phyloP scores from a whole-genome alignment of 192 early-diverging fungal genomes.

The Backusella australiensis region DNA sequence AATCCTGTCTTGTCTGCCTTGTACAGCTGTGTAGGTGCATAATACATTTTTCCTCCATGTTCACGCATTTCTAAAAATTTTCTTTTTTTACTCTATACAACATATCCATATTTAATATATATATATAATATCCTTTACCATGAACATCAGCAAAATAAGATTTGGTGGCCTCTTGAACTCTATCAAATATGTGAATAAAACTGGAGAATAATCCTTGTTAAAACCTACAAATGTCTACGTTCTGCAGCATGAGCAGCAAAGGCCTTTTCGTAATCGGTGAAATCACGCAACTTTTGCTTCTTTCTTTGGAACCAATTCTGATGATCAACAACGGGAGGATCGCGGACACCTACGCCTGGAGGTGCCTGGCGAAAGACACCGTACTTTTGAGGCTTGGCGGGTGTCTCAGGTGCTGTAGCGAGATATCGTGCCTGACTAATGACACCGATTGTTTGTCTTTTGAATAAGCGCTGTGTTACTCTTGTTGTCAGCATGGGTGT shows the following conservation, averaged over 20 bases:
- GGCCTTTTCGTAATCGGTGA: conserved; percentile 47
- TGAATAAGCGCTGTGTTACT: not conserved
- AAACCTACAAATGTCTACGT: conserved; percentile 47
- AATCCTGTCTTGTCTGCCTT: conserved; percentile 50
- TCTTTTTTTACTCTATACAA: too few species aligned
- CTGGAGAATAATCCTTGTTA: too few species aligned
- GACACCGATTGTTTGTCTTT: not conserved
- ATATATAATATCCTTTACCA: conserved; percentile 5
- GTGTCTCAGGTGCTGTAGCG: not conserved
- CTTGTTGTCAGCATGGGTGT: not conserved
- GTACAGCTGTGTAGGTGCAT: conserved; percentile 39
- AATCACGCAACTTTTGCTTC: conserved; percentile 42
- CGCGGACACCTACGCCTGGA: conserved; percentile 22
- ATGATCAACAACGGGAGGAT: conserved; percentile 28
- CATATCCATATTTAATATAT: too few species aligned
- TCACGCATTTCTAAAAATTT: conserved; percentile 37
- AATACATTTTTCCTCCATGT: conserved; percentile 50
- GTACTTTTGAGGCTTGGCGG: not conserved
- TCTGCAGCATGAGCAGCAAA: conserved; percentile 43
- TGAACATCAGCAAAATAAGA: conserved; percentile 33
- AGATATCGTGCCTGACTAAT: not conserved
- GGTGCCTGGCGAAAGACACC: conserved; percentile 21
- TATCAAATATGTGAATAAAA: not conserved
- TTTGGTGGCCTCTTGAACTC: conserved; percentile 21
- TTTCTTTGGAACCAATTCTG: conserved; percentile 24